Evolutionary conservation across 2,329 filamentous ascomycete genomes (phyloP).

Genomic region (Trichophyton equinum): DNA sequence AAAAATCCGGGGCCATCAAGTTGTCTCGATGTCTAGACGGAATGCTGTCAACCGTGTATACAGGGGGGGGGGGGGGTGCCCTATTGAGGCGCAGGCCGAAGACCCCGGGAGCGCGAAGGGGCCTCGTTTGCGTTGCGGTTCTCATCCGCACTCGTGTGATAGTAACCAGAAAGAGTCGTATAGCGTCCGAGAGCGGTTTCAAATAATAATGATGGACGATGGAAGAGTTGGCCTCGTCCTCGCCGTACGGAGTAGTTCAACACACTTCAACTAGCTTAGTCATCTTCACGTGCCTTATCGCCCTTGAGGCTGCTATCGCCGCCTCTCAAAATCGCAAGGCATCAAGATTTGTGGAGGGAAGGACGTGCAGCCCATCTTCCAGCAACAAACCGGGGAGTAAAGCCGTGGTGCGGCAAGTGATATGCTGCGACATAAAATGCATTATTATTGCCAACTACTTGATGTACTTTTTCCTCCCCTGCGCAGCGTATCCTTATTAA

Average conservation of each 20-base stretch:
- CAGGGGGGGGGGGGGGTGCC: background rate
- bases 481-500: background rate
- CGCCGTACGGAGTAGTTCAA: too few species aligned
- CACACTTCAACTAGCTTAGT: background rate
- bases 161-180: background rate
- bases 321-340: background rate
- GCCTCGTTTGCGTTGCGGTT: background rate
- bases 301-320: background rate
- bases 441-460: background rate
- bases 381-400: background rate
- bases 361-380: background rate
- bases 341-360: background rate
- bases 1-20: background rate
- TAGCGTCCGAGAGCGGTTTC: background rate
- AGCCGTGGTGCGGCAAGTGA: background rate
- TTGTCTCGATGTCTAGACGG: background rate
- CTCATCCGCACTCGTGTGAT: background rate
- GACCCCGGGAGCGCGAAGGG: background rate
- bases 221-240: too few species aligned
- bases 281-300: slow-evolving; percentile 2
- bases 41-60: background rate
- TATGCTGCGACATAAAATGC: background rate
- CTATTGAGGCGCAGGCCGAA: background rate
- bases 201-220: too few species aligned
- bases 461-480: background rate